These are phyloP conservation scores for Scytalidium sp. DNA, from an alignment of 2,329 filamentous ascomycete species.

Conservation along the genomic window DNA sequence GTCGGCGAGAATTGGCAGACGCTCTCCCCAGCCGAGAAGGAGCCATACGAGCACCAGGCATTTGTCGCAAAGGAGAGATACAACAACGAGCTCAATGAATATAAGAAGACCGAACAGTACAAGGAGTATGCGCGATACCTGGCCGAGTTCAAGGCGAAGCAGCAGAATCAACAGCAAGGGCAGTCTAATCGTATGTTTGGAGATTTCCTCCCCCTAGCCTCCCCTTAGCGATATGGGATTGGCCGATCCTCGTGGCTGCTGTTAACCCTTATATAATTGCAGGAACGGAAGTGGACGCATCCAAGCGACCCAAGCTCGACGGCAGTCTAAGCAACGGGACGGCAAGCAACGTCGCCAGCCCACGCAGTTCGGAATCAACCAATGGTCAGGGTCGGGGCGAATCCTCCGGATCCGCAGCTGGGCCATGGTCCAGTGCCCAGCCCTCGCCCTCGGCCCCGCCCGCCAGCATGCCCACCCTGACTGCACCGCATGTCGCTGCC, in stretches of 20 bases:
- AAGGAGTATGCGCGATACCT: slow-evolving; percentile 69
- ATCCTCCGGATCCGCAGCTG: slow-evolving; percentile 15
- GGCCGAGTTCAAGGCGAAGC: slow-evolving; percentile 74
- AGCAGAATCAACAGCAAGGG: slow-evolving; percentile 57
- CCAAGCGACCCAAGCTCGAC: slow-evolving; percentile 29
- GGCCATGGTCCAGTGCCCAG: slow-evolving; percentile 18
- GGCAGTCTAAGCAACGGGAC: slow-evolving; percentile 20
- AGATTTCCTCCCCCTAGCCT: no score
- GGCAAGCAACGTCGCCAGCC: slow-evolving; percentile 19
- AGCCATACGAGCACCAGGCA: slow-evolving; percentile 70
- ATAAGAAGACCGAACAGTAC: slow-evolving; percentile 73
- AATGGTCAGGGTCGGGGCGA: slow-evolving; percentile 15
- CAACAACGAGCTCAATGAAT: slow-evolving; percentile 67
- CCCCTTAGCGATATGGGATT: no score
- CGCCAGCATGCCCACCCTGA: slow-evolving; percentile 9
- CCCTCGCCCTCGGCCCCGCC: slow-evolving; percentile 8
- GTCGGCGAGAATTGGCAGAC: slow-evolving; percentile 82
- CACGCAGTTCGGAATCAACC: slow-evolving; percentile 13
- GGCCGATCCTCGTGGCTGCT: no score
- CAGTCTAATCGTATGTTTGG: slow-evolving; percentile 8
- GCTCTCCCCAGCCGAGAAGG: slow-evolving; percentile 62
- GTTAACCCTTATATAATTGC: no score
- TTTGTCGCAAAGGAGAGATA: slow-evolving; percentile 74
- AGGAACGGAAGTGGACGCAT: slow-evolving; percentile 20
- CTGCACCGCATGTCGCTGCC: slow-evolving; percentile 4